Evolutionary conservation across 2,329 filamentous ascomycete species (phyloP).

Genomic region (Xylariaceae sp.): DNA sequence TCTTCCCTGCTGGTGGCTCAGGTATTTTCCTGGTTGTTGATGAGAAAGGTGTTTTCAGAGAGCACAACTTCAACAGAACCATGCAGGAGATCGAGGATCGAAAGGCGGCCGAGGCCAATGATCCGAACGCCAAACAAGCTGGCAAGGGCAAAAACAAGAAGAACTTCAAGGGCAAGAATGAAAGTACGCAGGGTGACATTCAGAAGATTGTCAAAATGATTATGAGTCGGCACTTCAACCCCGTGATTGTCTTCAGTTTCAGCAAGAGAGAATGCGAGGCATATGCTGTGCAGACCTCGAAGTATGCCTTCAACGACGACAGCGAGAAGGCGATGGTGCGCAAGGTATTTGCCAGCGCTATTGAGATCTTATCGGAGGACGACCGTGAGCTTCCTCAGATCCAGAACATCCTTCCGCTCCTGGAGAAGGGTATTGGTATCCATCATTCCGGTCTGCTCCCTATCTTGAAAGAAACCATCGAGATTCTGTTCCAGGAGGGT

Average conservation of each 20-base stretch:
- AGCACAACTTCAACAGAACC: constrained; percentile 95
- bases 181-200: constrained; percentile 71
- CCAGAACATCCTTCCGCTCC: constrained; percentile 76
- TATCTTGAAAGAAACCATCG: constrained; percentile 96
- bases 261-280: constrained; percentile 96
- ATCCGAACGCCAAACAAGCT: constrained; percentile 72
- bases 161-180: constrained; percentile 77
- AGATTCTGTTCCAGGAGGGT: constrained; percentile 97
- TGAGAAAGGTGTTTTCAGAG: constrained; percentile 91
- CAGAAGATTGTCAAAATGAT: constrained; percentile 99
- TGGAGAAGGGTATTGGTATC: constrained; percentile 89
- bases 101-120: constrained; percentile 76
- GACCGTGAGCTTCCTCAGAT: constrained; percentile 89
- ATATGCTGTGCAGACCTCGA: constrained; percentile 79
- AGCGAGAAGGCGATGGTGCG: constrained; percentile 91
- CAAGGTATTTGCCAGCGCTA: constrained; percentile 89
- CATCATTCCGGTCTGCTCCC: constrained; percentile 94
- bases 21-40: constrained; percentile 94
- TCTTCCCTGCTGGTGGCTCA: constrained; percentile 87
- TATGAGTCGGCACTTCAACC: constrained; percentile 94
- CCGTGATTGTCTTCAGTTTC: constrained; percentile 98
- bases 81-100: constrained; percentile 87
- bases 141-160: constrained; percentile 91
- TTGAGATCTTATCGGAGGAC: constrained; percentile 86
- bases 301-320: constrained; percentile 90